Evolutionary conservation across 352 stramenopile genomes (phyloP), one percentile per base, ranked within the genome.

Genomic region (Phytophthora nicotianae): DNA sequence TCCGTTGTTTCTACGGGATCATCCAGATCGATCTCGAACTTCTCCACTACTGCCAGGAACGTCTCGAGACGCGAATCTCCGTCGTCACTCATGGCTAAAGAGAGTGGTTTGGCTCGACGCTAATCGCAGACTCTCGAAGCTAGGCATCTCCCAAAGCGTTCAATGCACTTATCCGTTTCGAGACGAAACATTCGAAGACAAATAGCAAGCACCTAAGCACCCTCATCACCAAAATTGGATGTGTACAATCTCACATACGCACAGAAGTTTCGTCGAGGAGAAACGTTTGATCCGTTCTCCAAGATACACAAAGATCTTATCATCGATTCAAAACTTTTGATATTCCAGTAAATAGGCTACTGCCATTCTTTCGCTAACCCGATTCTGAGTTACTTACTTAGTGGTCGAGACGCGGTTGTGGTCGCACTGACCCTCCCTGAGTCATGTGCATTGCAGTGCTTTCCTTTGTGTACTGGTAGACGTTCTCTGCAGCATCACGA

Each of bases 11-110:
- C 77, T 11, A 90, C 65, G 0, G 75, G 62, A 73, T 93, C 74
- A 21, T 91, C 79, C 24, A 96, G 47, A 0, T 93, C 86, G 33
- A 95, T 66, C 40, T 79, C 67, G 60, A 85, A 83, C 54, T 84
- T 87, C 53, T 90, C 77, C n/a, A 90, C 70, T 43, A 85, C 78
- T 32, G 73, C 70, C 48, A 79, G 61, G 61, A 89, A 90, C 38
- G 72, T 67, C 37, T 76, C 73, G 23, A 89, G 58, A 19, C 69
- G 74, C 21, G 68, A 54, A 16, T 75, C 61, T 27, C 54, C 37
- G 19, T 77, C 63, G 20, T 52, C 58, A 51, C 53, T 87, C 81
- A 90, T 90, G 17, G 33, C 11, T 51, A 13, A 21, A 21, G 16
- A 10, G 14, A 37, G 24, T 49, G 38, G 48, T 14, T 65, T 29